phyloP scores from a whole-genome alignment of 345 rosid species.

The Iberis pinnata region DNA sequence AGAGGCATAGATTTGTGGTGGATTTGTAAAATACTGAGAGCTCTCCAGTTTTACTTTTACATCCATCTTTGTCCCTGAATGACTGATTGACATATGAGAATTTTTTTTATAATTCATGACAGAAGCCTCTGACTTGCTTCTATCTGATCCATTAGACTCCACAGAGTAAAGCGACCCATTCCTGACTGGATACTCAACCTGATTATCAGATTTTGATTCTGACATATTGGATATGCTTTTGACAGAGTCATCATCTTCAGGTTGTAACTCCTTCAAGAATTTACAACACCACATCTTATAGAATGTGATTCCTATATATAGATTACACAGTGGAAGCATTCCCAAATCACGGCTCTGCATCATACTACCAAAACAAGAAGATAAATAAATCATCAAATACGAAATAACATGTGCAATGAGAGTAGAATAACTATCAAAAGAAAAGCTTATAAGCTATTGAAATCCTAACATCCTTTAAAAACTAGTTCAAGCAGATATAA shows the following conservation, averaged over 20 bases:
- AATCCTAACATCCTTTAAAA: not conserved
- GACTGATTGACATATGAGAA: slow-evolving; percentile 15
- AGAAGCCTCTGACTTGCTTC: slow-evolving; percentile 49
- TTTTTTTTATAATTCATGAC: slow-evolving; percentile 46
- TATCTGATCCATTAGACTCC: slow-evolving; percentile 31
- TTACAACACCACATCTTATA: slow-evolving; percentile 52
- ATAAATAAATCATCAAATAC: not conserved
- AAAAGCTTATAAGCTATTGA: too few species aligned
- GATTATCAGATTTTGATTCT: slow-evolving; percentile 25
- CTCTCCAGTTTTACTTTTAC: slow-evolving; percentile 30
- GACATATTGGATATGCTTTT: slow-evolving; percentile 30
- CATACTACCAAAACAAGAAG: slow-evolving; percentile 41
- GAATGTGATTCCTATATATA: slow-evolving; percentile 55
- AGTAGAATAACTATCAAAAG: not conserved
- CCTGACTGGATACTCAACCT: slow-evolving; percentile 27
- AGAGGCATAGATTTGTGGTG: slow-evolving; percentile 30
- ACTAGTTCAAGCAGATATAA: slow-evolving; percentile 7
- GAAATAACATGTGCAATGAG: not conserved
- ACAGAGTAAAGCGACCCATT: slow-evolving; percentile 28
- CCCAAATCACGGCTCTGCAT: slow-evolving; percentile 44
- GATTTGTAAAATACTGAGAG: slow-evolving; percentile 16
- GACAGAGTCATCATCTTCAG: slow-evolving; percentile 25
- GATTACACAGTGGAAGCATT: slow-evolving; percentile 40
- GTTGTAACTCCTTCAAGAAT: slow-evolving; percentile 38
- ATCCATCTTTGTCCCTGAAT: slow-evolving; percentile 13